phyloP scores from a whole-genome alignment of 2,329 filamentous ascomycete genomes.

The Sporothrix schenckii region DNA sequence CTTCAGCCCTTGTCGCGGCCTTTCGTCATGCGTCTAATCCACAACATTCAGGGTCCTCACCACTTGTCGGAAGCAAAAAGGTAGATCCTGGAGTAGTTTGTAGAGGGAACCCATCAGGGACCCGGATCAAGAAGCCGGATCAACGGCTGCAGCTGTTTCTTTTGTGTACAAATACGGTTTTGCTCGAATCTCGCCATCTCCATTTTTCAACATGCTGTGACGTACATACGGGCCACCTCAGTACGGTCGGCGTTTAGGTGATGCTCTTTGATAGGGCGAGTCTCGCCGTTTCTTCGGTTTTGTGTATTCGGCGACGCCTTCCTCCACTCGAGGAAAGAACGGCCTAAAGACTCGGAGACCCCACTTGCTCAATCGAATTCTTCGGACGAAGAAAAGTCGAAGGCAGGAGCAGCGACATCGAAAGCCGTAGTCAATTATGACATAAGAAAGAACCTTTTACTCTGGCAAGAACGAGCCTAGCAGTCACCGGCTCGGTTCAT shows the following conservation, averaged over 20 bases:
- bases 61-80: neutral
- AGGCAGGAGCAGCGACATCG: neutral
- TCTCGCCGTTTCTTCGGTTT: neutral
- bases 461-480: neutral
- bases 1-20: neutral
- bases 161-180: neutral
- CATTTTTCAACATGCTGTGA: too few species aligned
- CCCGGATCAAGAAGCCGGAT: neutral
- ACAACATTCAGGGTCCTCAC: constrained; percentile 5
- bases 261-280: neutral
- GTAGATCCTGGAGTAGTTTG: neutral
- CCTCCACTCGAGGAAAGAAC: neutral
- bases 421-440: neutral
- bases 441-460: constrained; percentile 1
- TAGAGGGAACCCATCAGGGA: too few species aligned
- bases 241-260: neutral
- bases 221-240: too few species aligned
- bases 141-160: neutral
- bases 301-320: neutral
- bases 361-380: neutral
- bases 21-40: neutral
- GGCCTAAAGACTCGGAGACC: neutral
- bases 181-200: neutral
- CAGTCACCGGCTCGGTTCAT: constrained; percentile 12
- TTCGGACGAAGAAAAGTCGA: neutral